These are phyloP conservation scores for Sporothrix mexicana DNA, from an alignment of 2,329 filamentous ascomycete species.

Conservation along the genomic window DNA sequence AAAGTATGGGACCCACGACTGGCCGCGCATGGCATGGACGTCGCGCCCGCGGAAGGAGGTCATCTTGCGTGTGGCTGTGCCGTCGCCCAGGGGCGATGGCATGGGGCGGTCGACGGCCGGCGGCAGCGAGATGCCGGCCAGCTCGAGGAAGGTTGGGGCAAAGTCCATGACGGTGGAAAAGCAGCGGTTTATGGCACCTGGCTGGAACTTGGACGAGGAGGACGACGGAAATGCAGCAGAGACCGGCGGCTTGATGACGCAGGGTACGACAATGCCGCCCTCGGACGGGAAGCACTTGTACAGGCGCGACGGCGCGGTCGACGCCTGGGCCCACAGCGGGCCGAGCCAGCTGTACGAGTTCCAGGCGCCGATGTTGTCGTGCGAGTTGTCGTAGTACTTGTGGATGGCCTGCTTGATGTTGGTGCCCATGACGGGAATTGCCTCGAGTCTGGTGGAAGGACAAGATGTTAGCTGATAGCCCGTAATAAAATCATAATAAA, in stretches of 20 bases:
- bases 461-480: neutral
- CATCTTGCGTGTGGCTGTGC: constrained; percentile 40
- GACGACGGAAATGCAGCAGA: too few species aligned
- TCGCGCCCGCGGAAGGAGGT: constrained; percentile 51
- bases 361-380: constrained; percentile 60
- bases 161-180: constrained; percentile 62
- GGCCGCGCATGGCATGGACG: constrained; percentile 45
- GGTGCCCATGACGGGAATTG: constrained; percentile 35
- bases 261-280: constrained; percentile 59
- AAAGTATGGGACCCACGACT: constrained; percentile 38
- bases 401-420: constrained; percentile 42
- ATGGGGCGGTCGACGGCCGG: neutral
- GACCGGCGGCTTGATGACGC: constrained; percentile 46
- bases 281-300: constrained; percentile 50
- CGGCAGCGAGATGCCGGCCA: constrained; percentile 57
- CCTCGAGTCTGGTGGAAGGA: constrained; percentile 20
- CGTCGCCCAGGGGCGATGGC: neutral
- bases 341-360: constrained; percentile 65
- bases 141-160: constrained; percentile 55
- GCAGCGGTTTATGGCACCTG: constrained; percentile 50
- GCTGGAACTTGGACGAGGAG: constrained; percentile 31
- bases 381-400: constrained; percentile 62
- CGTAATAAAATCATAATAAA: too few species aligned
- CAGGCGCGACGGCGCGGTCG: constrained; percentile 42
- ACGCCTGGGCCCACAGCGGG: constrained; percentile 55